Percentiles rank a stretch among this genome's conserved stretches.
phyloP scores from a whole-genome alignment of 1,284 basidiomycete genomes.

The Melampsora larici-populina region DNA sequence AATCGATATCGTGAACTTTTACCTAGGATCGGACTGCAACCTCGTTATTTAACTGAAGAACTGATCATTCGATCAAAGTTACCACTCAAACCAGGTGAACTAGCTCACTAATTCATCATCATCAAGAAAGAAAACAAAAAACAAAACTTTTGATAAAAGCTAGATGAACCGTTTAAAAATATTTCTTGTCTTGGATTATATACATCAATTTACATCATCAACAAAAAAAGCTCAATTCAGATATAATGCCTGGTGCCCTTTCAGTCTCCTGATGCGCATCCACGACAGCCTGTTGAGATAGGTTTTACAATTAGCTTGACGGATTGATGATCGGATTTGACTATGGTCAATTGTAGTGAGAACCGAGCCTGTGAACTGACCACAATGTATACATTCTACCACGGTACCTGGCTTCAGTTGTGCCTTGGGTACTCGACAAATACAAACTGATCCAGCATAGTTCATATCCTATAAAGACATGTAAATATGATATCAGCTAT shows the following conservation, averaged over 20 bases:
- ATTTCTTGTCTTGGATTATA: background rate
- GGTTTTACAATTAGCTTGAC: background rate
- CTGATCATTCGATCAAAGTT: constrained; percentile 38
- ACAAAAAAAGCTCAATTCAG: background rate
- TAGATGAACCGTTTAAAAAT: background rate
- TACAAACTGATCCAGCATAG: constrained; percentile 97
- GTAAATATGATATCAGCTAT: background rate
- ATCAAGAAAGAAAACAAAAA: background rate
- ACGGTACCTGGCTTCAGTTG: constrained; percentile 83
- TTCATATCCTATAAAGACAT: constrained; percentile 79
- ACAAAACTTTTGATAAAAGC: background rate
- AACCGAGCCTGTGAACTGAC: constrained; percentile 59
- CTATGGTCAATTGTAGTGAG: background rate
- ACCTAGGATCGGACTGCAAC: constrained; percentile 36
- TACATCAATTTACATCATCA: background rate
- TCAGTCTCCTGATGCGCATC: constrained; percentile 39
- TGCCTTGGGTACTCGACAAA: constrained; percentile 94
- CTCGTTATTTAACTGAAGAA: constrained; percentile 34
- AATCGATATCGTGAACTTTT: constrained; percentile 24
- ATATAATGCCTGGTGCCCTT: no score
- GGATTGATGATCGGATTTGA: background rate
- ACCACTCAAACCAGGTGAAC: constrained; percentile 37
- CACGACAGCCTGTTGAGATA: constrained; percentile 32
- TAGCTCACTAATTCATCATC: constrained; percentile 3
- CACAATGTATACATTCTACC: constrained; percentile 96